Conservation (phyloP, 2,329 filamentous ascomycete species). For the Aureobasidium sp. region DNA sequence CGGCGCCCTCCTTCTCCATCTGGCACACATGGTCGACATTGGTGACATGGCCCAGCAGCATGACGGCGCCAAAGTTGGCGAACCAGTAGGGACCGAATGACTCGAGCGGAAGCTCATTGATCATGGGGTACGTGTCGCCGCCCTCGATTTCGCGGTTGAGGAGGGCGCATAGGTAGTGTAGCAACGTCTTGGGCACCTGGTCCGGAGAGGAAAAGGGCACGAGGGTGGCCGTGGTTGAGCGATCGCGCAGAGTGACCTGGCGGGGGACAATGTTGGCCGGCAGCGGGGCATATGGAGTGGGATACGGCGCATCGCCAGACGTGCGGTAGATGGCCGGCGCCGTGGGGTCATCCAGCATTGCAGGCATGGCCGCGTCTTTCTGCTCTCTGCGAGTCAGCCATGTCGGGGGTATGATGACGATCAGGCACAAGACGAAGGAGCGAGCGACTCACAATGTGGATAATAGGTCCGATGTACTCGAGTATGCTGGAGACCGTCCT, state of each 20-base stretch:
- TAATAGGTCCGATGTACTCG: not conserved
- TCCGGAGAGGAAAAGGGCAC: conserved; percentile 72
- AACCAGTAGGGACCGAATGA: conserved; percentile 83
- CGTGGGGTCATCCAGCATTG: conserved; percentile 70
- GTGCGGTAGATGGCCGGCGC: conserved; percentile 63
- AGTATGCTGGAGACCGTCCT: conserved; percentile 7
- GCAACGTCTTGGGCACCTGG: conserved; percentile 67
- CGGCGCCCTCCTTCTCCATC: conserved; percentile 42
- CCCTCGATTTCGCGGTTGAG: conserved; percentile 87
- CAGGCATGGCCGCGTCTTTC: conserved; percentile 51
- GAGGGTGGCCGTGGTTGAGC: conserved; percentile 75
- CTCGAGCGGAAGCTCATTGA: conserved; percentile 64
- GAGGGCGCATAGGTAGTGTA: conserved; percentile 73
- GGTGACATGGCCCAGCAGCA: conserved; percentile 72
- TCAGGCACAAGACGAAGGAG: not conserved
- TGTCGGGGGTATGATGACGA: not conserved
- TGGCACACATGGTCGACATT: conserved; percentile 47
- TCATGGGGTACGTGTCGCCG: conserved; percentile 88
- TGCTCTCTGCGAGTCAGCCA: not conserved
- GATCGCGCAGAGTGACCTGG: conserved; percentile 75
- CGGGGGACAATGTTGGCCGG: conserved; percentile 63
- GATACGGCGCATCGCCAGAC: conserved; percentile 60
- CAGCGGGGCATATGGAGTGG: conserved; percentile 55
- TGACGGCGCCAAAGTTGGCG: conserved; percentile 80
- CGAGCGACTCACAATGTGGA: not conserved